Evolutionary conservation across 2,329 filamentous ascomycete species (phyloP).

Genomic region (Colletotrichum theobromicola): DNA sequence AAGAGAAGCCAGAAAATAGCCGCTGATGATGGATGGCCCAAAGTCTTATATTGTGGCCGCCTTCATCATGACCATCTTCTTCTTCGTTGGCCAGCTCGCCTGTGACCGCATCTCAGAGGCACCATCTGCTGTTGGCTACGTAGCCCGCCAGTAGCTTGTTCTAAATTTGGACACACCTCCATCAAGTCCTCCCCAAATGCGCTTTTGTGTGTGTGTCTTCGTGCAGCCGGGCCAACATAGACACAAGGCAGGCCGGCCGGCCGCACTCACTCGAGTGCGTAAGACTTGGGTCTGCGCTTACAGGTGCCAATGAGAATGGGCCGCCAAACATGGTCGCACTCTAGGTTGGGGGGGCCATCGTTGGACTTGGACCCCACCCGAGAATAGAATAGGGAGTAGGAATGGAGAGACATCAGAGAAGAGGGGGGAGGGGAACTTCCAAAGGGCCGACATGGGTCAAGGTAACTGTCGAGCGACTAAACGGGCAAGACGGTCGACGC

Average conservation of each 20-base stretch:
- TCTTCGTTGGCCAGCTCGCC: conserved; percentile 6
- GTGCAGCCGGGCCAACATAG: conserved; percentile 11
- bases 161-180: conserved; percentile 22
- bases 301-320: conserved; percentile 48
- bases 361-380: conserved; percentile 14
- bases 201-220: neutral
- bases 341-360: conserved; percentile 22
- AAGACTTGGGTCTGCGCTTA: conserved; percentile 46
- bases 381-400: conserved; percentile 22
- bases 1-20: conserved; percentile 46
- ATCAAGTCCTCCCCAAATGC: neutral
- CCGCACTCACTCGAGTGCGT: conserved; percentile 14
- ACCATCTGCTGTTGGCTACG: conserved; percentile 15
- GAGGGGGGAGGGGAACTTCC: conserved; percentile 1
- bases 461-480: conserved; percentile 34
- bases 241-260: conserved; percentile 15
- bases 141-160: conserved; percentile 19
- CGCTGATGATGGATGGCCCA: conserved; percentile 46
- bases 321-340: conserved; percentile 22
- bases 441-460: conserved; percentile 30
- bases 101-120: conserved; percentile 19
- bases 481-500: conserved; percentile 34
- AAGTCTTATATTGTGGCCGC: conserved; percentile 65
- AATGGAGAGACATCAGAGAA: conserved; percentile 3
- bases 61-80: conserved; percentile 39